Evolutionary conservation across 73 alveolate genomes (phyloP).

Genomic region (Blepharisma stoltei): DNA sequence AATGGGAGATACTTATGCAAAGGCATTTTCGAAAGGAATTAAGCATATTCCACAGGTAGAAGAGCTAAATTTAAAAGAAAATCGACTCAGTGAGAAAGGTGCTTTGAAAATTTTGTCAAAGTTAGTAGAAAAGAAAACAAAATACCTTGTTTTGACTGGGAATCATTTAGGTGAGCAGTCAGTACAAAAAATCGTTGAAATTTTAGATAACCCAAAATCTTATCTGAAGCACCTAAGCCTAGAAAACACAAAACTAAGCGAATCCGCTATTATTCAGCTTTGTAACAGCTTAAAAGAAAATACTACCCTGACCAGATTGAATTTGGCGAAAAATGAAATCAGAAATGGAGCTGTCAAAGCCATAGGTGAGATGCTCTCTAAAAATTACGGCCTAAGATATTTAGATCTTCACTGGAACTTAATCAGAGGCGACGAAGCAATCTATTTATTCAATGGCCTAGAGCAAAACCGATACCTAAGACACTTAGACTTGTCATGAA

Average conservation of each 20-base stretch:
- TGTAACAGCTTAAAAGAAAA: neutral
- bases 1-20: slow-evolving; percentile 34
- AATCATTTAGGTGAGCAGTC: neutral
- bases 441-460: slow-evolving; percentile 14
- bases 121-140: neutral
- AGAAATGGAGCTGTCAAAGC: neutral
- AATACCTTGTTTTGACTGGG: neutral
- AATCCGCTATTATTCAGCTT: neutral
- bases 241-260: neutral
- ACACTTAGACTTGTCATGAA: slow-evolving; percentile 9
- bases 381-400: slow-evolving; percentile 7
- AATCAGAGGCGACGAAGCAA: slow-evolving; percentile 48
- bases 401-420: slow-evolving; percentile 59
- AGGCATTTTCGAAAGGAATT: slow-evolving; percentile 13
- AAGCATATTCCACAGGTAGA: slow-evolving; percentile 16
- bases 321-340: slow-evolving; percentile 4
- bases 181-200: neutral
- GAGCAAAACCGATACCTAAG: neutral
- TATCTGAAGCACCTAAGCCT: neutral
- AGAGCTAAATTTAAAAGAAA: neutral
- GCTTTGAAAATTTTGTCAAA: neutral
- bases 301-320: neutral
- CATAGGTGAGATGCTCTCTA: neutral
- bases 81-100: slow-evolving; percentile 23
- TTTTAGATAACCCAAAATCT: neutral